Conservation (phyloP, 163 green algal species). For the Dunaliella salina region DNA sequence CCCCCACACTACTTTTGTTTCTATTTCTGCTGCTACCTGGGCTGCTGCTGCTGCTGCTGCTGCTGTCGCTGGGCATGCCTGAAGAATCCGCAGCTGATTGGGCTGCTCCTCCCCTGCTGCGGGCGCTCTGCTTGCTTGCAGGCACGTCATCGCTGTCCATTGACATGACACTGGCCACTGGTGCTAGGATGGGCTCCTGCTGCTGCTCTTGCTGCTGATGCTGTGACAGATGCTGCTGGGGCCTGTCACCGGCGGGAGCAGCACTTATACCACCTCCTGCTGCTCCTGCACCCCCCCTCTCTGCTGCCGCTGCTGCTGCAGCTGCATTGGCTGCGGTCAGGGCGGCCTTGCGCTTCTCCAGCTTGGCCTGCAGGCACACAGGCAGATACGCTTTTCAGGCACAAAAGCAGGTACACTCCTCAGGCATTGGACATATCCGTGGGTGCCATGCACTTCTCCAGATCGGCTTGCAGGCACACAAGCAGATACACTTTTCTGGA, state of each 20-base stretch:
- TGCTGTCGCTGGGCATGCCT: no score
- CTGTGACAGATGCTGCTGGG: background rate
- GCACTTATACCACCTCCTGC: background rate
- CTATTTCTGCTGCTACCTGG: no score
- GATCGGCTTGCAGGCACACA: background rate
- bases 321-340: background rate
- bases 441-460: background rate
- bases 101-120: no score
- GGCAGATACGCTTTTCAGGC: no score
- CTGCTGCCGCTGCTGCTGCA: background rate
- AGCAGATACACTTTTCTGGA: no score
- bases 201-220: background rate
- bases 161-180: constrained; percentile 6
- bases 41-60: no score
- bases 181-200: background rate
- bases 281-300: background rate
- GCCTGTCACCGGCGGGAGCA: no score
- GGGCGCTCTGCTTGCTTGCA: background rate
- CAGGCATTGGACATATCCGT: no score
- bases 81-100: no score
- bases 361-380: constrained; percentile 10
- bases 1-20: no score
- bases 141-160: background rate
- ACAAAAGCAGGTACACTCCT: background rate
- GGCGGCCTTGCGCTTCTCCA: constrained; percentile 12